These are phyloP conservation scores for Chenopodium quinoa DNA, from an alignment of 148 eudicot genomes.

Conservation along the genomic window DNA sequence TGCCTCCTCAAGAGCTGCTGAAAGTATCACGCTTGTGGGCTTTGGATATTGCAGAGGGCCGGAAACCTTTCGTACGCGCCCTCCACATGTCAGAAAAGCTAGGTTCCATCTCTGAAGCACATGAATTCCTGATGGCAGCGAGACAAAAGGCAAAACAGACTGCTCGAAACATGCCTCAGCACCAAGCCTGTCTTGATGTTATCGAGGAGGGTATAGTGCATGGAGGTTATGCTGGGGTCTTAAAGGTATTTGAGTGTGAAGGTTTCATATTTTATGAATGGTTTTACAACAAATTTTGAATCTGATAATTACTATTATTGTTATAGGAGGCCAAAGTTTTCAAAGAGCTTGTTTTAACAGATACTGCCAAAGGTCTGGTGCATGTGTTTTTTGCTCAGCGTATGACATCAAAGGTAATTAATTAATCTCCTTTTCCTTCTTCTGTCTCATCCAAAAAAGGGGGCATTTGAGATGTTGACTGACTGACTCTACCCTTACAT, in stretches of 20 bases:
- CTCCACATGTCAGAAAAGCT: constrained; percentile 78
- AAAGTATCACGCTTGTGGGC: constrained; percentile 78
- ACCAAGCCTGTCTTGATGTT: constrained; percentile 83
- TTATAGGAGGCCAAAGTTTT: constrained; percentile 68
- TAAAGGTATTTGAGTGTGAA: constrained; percentile 49
- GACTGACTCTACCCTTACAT: neutral
- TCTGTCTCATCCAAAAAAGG: neutral
- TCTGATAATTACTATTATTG: neutral
- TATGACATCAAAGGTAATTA: constrained; percentile 70
- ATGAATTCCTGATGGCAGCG: constrained; percentile 51
- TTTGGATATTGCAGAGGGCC: constrained; percentile 64
- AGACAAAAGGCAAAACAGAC: constrained; percentile 76
- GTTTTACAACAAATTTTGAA: constrained; percentile 8
- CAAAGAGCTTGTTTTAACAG: constrained; percentile 55
- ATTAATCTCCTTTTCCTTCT: neutral
- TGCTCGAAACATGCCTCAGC: constrained; percentile 84
- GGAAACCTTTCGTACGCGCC: constrained; percentile 80
- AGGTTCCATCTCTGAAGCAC: constrained; percentile 71
- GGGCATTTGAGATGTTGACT: neutral
- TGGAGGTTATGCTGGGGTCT: constrained; percentile 79
- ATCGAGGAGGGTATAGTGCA: constrained; percentile 77
- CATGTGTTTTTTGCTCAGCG: constrained; percentile 85
- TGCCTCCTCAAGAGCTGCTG: constrained; percentile 64
- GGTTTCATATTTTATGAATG: neutral
- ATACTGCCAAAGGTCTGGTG: constrained; percentile 79